Evolutionary conservation across 495 filamentous ascomycete species (phyloP).

Genomic region (Daldinia vernicosa): DNA sequence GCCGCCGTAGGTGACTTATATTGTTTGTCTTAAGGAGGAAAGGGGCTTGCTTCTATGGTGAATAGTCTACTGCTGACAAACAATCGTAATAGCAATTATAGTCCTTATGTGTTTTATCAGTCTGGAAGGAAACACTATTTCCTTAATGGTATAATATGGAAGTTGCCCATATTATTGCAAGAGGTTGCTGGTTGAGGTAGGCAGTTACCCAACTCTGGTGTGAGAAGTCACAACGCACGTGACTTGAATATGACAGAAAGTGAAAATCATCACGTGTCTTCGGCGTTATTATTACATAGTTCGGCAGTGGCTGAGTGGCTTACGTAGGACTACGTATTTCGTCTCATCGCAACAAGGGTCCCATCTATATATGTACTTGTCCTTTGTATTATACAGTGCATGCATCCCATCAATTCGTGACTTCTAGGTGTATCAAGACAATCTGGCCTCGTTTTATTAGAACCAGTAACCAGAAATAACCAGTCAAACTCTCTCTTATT

Average conservation of each 20-base stretch:
- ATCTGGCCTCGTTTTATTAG: background rate
- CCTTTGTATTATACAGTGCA: background rate
- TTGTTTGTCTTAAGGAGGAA: background rate
- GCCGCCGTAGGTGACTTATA: background rate
- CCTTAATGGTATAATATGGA: background rate
- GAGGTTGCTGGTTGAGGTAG: background rate
- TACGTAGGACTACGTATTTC: conserved; percentile 1
- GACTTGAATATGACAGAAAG: background rate
- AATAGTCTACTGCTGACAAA: background rate
- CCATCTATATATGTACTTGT: background rate
- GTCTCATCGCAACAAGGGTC: background rate
- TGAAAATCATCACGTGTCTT: background rate
- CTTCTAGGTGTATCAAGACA: background rate
- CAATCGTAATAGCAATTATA: background rate
- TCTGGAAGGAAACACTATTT: too few species aligned
- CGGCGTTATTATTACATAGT: background rate
- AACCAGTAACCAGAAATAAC: background rate
- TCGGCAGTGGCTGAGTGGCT: background rate
- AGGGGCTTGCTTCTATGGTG: background rate
- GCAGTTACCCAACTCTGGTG: background rate
- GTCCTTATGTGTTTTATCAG: background rate
- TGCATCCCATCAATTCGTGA: background rate
- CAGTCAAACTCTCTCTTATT: background rate
- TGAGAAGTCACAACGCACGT: background rate
- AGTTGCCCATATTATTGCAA: too few species aligned